Conservation (phyloP, 2,329 filamentous ascomycete species). For the Aspergillus novofumigatus region DNA sequence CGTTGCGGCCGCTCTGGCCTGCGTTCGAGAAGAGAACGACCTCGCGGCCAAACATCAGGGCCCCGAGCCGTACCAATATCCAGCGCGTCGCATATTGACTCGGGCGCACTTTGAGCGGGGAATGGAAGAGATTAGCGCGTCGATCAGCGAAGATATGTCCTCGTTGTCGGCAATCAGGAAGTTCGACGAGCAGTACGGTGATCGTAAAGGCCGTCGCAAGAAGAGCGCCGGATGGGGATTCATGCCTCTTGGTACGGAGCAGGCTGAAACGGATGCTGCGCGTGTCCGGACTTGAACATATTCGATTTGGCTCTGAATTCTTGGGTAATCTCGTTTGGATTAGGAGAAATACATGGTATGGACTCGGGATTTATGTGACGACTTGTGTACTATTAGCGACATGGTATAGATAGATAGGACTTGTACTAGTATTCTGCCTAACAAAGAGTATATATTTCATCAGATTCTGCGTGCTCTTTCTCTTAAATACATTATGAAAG, state of each 20-base stretch:
- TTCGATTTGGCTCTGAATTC: neutral
- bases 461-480: neutral
- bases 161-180: slow-evolving; percentile 81
- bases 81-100: slow-evolving; percentile 63
- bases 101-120: slow-evolving; percentile 77
- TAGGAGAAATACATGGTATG: neutral
- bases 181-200: slow-evolving; percentile 94
- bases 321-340: slow-evolving; percentile 3
- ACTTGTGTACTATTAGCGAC: slow-evolving; percentile 29
- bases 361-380: slow-evolving; percentile 8
- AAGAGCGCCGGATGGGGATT: slow-evolving; percentile 54
- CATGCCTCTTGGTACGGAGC: slow-evolving; percentile 31
- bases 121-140: slow-evolving; percentile 82
- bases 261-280: slow-evolving; percentile 32
- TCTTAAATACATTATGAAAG: neutral
- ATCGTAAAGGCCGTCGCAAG: slow-evolving; percentile 64
- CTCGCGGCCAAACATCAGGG: slow-evolving; percentile 33
- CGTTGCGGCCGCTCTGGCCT: slow-evolving; percentile 47
- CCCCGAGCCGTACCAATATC: slow-evolving; percentile 55
- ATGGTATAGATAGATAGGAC: slow-evolving; percentile 25
- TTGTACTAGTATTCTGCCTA: slow-evolving; percentile 26
- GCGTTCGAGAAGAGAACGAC: slow-evolving; percentile 46
- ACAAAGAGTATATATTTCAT: slow-evolving; percentile 12
- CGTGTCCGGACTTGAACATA: slow-evolving; percentile 37
- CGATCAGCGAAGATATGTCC: slow-evolving; percentile 90